Base-by-base conservation (phyloP, 345 rosid genomes). In the Brassica carinata region DNA sequence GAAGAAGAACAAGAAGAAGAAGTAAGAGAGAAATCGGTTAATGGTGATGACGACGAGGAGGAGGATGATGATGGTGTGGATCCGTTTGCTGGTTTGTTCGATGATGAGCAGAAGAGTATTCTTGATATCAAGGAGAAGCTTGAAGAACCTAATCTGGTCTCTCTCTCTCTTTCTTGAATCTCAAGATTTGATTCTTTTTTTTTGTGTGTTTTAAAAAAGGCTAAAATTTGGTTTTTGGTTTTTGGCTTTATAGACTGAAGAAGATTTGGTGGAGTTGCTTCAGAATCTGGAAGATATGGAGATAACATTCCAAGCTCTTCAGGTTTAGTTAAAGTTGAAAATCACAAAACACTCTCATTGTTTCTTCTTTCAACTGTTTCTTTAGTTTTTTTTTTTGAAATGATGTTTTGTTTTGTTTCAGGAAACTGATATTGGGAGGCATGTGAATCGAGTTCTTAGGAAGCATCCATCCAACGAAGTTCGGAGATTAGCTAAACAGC, bases 221-320 rank as follows among this genome's bases (percentile, higher is more conserved):
- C 26, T 23, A 23, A 23, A 34, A 34, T 5, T 81, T n/a, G 1
- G 79, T 14, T n/a, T 78, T 59, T 45, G 69, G 43, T 55, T 83
- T 59, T 23, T 23, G 26, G 26, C 26, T 23, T 23, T 23, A 23
- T 83, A 96, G 99, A 79, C 95, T 73, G 98, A 94, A 83, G 99
- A 96, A 80, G 77, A 90, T 68, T 72, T 94, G 84, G 89, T 94
- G 72, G 94, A 91, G 84, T 81, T 96, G 87, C 99, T 96, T 85
- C 99, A 94, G 85, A 88, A 86, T 84, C 88, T 96, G 72, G 95
- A 94, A 0, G 97, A 94, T 64, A 96, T 92, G 98, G 98, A 96
- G 79, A 90, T 96, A 19, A 96, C 98, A 66, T 96, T 92, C 77
- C 87, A 90, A 83, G 95, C 98, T 72, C 97, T 96, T 64, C 80